Base-by-base conservation (phyloP, 805 yeast genomes). In the Starmerella stellata region DNA sequence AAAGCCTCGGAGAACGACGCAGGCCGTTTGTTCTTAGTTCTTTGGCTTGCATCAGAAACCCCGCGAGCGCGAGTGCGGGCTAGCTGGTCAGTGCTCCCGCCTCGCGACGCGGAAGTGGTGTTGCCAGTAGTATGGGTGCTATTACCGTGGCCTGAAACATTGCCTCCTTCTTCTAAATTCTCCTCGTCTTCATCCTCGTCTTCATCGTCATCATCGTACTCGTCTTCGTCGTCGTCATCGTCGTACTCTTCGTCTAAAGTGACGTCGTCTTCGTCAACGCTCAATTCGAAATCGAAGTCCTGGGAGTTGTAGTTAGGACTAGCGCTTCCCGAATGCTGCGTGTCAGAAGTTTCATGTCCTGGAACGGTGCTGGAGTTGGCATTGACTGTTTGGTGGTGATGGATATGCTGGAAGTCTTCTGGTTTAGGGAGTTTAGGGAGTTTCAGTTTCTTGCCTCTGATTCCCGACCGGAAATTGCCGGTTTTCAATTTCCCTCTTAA, bases 401-500 rank as follows among this genome's bases (percentile, higher is more conserved):
- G 16, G 19, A 7, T 21, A 7, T 34, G 15, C 11, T 19, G 11
- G n/a, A 21, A 34, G 18, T 34, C 17, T 11, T 21, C 27, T 15
- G 47, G 45, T 13, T 37, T 36, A 1, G 75, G 75, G 23, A 70
- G 55, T 16, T 63, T 64, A 2, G 65, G 65, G 50, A 46, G 58
- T 56, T 52, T 62, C 56, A 39, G 53, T 47, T 46, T 52, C 49
- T 42, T 41, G 14, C 43, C 32, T 19, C 48, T 46, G 16, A 40
- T 17, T 18, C 33, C 32, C 5, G 34, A 25, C 32, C 43, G 43
- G 23, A 40, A 15, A 11, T 17, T 35, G 17, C 30, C 38, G 1
- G 45, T 29, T 41, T 33, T 40, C 44, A 85, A 61, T 39, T 71
- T 68, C 16, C 78, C 69, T 54, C 85, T 92, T 39, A 87, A 63